A percentile compares a stretch with the other conserved stretches of the same genome.
Conservation (phyloP, 2,329 filamentous ascomycete species). For the Huntiella bhutanensis region DNA sequence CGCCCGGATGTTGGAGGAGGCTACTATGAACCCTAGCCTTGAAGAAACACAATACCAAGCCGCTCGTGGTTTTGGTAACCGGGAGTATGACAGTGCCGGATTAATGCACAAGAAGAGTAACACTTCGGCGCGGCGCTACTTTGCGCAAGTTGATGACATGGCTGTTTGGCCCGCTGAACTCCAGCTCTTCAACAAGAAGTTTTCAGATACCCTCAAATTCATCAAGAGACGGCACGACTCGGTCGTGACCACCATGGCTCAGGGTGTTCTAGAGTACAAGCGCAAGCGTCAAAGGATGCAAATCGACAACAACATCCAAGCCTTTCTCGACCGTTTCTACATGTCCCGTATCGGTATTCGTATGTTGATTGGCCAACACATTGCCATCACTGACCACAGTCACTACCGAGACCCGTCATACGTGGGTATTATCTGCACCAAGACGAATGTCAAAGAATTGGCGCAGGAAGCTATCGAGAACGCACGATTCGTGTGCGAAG, state of each 20-base stretch:
- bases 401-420: slow-evolving; percentile 81
- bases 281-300: slow-evolving; percentile 91
- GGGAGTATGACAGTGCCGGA: slow-evolving; percentile 28
- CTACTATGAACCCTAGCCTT: slow-evolving; percentile 79
- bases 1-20: slow-evolving; percentile 55
- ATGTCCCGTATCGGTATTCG: slow-evolving; percentile 98
- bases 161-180: slow-evolving; percentile 87
- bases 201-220: slow-evolving; percentile 70
- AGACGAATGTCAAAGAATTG: slow-evolving; percentile 87
- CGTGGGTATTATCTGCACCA: slow-evolving; percentile 97
- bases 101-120: slow-evolving; percentile 29
- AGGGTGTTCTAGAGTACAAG: slow-evolving; percentile 97
- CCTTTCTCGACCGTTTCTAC: slow-evolving; percentile 96
- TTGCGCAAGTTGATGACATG: slow-evolving; percentile 84
- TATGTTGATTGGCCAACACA: slow-evolving; percentile 98
- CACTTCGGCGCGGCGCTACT: slow-evolving; percentile 52
- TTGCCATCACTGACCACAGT: slow-evolving; percentile 84
- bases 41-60: slow-evolving; percentile 62
- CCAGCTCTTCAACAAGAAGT: slow-evolving; percentile 81
- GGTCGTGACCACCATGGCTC: slow-evolving; percentile 93
- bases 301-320: slow-evolving; percentile 92
- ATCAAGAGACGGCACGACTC: slow-evolving; percentile 95
- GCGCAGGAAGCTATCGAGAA: slow-evolving; percentile 97
- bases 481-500: slow-evolving; percentile 95
- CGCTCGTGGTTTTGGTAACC: slow-evolving; percentile 27